Evolutionary conservation across 176 grass and related monocot genomes (phyloP), one percentile per base, ranked within the genome.

Genomic region (Coix lacrymajobi): DNA sequence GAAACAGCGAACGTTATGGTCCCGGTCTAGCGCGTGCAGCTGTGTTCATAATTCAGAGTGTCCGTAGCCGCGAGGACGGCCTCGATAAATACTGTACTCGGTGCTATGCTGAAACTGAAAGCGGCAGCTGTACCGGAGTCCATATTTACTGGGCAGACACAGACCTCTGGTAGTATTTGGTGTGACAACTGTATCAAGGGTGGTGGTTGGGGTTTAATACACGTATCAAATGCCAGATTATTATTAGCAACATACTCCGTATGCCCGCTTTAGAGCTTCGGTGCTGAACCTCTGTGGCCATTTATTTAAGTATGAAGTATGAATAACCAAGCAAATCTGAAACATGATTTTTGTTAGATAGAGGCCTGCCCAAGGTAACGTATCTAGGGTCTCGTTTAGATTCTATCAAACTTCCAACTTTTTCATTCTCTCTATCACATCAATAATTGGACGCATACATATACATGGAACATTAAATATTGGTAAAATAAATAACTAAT

Each of bases 1-100:
- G 40, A 75, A 85, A 26, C 78, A 64, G 33, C 28, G 62, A 66
- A 83, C n/a, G 25, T 63, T 71, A 77, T 82, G 83, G 72, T 78
- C 72, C 66, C 79, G 57, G 76, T 19, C 36, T 63, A 52, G 78
- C 61, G 73, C 24, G 17, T 71, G 24, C 75, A 65, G 65, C 34
- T 70, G 52, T 29, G 41, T 64, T 81, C 41, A 54, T 12, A 56
- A 30, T 66, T 82, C 43, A 45, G 17, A 17, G 29, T 46, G 44
- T 19, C 64, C 29, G 20, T 62, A 34, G 13, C 77, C 9, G 71
- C 25, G 41, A 45, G 51, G 62, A 76, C 70, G 32, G 75, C 62
- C 20, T 72, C 73, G 78, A 38, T 89, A 14, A 77, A 77, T 80
- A 80, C 71, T 12, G 1, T 37, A 37, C 52, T 57, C 52, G 17